Base-by-base conservation (phyloP, 495 filamentous ascomycete species). In the Chlorociboria aeruginascens region DNA sequence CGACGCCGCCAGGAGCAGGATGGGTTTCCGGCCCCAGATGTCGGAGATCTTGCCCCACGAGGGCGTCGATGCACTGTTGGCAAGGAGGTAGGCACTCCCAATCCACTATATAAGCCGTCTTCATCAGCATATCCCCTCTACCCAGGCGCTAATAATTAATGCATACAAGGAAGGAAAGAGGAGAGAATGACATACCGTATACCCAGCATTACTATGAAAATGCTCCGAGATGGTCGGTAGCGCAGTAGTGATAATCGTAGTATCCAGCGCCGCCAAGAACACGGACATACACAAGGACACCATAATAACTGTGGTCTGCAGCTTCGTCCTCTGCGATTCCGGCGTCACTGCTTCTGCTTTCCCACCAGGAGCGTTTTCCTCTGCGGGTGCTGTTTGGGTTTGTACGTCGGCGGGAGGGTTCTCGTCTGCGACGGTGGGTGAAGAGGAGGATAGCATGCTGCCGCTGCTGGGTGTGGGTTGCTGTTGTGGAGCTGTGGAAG, bases 21-120 rank as follows among this genome's bases (percentile, higher is more conserved):
- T 81, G 2, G 75, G 78, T 58, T 93, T 95, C 20, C 88, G 76
- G 0, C 88, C 88, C 72, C 79, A 93, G 48, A 95, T 90, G 57
- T 94, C 88, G 53, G 76, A 81, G 33, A 89, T 63, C 59, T 88
- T 88, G n/a, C 83, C 86, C 85, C 86, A 89, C 45, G 79, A 68
- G 0, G 85, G 84, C 17, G 79, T 78, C 28, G 76, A 75, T 3
- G 85, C 77, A 1, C 81, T 71, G 59, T 77, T 81, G 13, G 79
- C 81, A 7, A 92, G 73, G 14, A 83, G 68, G 56, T 82, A 86
- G 8, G 79, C 78, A 14, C 76, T 78, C 1, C 81, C 82, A 56
- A 89, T 84, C 84, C 84, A 89, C 39, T 25, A 25, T 25, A 25
- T 25, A 25, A 25, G 20, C 20, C 1, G 4, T 2, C 20, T 25